These are phyloP conservation scores for Populus hybrid DNA, from an alignment of 441 rosid species.

Conservation along the genomic window DNA sequence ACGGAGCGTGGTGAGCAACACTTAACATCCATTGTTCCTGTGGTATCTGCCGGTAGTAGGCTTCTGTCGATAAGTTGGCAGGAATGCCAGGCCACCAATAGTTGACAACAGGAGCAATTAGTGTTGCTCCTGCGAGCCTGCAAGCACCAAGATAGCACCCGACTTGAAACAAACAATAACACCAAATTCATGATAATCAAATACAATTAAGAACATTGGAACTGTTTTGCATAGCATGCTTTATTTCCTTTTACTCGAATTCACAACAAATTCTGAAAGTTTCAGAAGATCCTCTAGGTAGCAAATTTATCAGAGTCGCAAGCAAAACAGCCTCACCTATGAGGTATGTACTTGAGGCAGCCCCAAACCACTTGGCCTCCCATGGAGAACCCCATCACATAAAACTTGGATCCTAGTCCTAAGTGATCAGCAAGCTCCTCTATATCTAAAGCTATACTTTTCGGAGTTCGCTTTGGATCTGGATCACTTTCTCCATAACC, in stretches of 20 bases:
- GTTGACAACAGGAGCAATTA: conserved; percentile 43
- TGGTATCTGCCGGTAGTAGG: conserved; percentile 23
- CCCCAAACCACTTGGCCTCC: conserved; percentile 52
- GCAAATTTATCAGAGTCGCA: not conserved
- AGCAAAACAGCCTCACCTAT: conserved; percentile 34
- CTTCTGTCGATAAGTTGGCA: conserved; percentile 38
- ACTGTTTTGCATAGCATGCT: not conserved
- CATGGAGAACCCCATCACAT: conserved; percentile 45
- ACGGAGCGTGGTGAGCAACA: conserved; percentile 35
- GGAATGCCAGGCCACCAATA: conserved; percentile 58
- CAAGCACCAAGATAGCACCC: not conserved
- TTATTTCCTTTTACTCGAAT: not conserved
- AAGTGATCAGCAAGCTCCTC: conserved; percentile 60
- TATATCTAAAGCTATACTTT: conserved; percentile 44
- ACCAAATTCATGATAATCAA: not conserved
- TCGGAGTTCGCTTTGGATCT: conserved; percentile 35
- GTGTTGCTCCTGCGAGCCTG: conserved; percentile 48
- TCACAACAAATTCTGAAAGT: not conserved
- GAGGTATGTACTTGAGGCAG: conserved; percentile 58
- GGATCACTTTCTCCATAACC: conserved; percentile 24
- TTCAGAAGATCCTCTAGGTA: not conserved
- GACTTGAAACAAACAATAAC: not conserved
- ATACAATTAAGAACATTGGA: not conserved
- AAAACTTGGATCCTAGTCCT: conserved; percentile 45
- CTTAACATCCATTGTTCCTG: conserved; percentile 47